These are phyloP conservation scores for Penicillium brasilianum DNA, from an alignment of 2,329 filamentous ascomycete species.

Conservation along the genomic window DNA sequence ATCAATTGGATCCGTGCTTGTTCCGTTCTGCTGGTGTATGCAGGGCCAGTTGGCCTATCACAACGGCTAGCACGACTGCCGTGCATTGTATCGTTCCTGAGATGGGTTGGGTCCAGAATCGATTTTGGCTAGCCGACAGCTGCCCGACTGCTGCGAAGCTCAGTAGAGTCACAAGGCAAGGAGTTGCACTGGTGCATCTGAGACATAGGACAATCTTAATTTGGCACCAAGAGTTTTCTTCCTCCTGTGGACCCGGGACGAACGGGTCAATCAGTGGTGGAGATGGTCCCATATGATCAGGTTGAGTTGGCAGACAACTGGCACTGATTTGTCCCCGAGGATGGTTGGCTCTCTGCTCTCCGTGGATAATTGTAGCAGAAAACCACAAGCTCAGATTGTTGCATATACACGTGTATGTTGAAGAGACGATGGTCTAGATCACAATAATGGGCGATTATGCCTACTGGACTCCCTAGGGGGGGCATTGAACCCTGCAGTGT, in stretches of 20 bases:
- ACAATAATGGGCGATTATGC: neutral
- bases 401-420: slow-evolving; percentile 10
- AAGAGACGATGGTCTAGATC: slow-evolving; percentile 2
- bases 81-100: slow-evolving; percentile 25
- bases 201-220: slow-evolving; percentile 23
- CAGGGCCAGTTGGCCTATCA: slow-evolving; percentile 22
- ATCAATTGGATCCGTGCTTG: slow-evolving; percentile 11
- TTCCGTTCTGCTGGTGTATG: slow-evolving; percentile 4
- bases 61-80: slow-evolving; percentile 7
- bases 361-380: neutral
- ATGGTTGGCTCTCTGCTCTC: neutral
- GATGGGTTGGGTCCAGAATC: slow-evolving; percentile 25
- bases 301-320: slow-evolving; percentile 4
- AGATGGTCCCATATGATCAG: slow-evolving; percentile 7
- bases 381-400: neutral
- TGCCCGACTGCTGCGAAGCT: slow-evolving; percentile 4
- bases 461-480: no score
- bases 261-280: slow-evolving; percentile 20
- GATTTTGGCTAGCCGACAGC: slow-evolving; percentile 16
- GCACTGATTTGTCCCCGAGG: slow-evolving; percentile 5
- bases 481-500: neutral
- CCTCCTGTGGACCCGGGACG: neutral
- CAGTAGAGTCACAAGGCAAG: slow-evolving; percentile 18
- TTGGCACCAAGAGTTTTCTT: neutral
- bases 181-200: slow-evolving; percentile 21